Conservation (phyloP, 352 stramenopile species). For the Pythium monospermum region DNA sequence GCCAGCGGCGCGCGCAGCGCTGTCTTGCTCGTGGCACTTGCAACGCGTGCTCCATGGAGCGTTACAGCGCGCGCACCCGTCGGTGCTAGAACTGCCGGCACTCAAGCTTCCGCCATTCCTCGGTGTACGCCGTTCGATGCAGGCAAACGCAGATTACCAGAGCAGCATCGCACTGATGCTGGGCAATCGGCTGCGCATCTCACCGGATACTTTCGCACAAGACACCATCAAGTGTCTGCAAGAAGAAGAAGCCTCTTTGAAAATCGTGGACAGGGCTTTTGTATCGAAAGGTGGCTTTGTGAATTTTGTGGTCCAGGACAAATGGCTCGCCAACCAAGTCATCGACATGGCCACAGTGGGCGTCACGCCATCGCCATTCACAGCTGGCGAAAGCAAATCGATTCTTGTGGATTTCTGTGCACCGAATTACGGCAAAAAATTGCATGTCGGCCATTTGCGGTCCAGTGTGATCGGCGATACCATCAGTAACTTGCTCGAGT, state of each 20-base stretch:
- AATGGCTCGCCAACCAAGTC: conserved; percentile 60
- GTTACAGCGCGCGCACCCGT: conserved; percentile 30
- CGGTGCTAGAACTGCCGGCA: conserved; percentile 20
- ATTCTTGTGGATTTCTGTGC: conserved; percentile 81
- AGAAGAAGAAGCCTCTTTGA: conserved; percentile 18
- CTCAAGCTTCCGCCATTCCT: conserved; percentile 34
- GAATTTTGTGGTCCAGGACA: conserved; percentile 66
- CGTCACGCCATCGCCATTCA: conserved; percentile 23
- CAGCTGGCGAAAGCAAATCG: conserved; percentile 20
- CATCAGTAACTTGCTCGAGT: conserved; percentile 78
- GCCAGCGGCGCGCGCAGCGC: conserved; percentile 14
- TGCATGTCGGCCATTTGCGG: conserved; percentile 78
- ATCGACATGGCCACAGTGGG: conserved; percentile 56
- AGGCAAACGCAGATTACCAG: conserved; percentile 71
- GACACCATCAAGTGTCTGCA: conserved; percentile 16
- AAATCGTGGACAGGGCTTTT: conserved; percentile 27
- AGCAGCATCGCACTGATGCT: conserved; percentile 61
- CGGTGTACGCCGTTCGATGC: conserved; percentile 60
- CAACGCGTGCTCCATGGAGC: conserved; percentile 39
- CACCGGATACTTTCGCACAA: conserved; percentile 37
- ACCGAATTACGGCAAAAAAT: conserved; percentile 82
- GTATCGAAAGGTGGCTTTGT: conserved; percentile 71
- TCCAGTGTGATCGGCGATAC: conserved; percentile 79
- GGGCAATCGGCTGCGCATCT: conserved; percentile 35
- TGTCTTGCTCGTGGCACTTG: conserved; percentile 51